A percentile compares a stretch with the other conserved stretches of the same genome.
phyloP scores from a whole-genome alignment of 2,329 filamentous ascomycete genomes.

The Podosphaera xanthii region DNA sequence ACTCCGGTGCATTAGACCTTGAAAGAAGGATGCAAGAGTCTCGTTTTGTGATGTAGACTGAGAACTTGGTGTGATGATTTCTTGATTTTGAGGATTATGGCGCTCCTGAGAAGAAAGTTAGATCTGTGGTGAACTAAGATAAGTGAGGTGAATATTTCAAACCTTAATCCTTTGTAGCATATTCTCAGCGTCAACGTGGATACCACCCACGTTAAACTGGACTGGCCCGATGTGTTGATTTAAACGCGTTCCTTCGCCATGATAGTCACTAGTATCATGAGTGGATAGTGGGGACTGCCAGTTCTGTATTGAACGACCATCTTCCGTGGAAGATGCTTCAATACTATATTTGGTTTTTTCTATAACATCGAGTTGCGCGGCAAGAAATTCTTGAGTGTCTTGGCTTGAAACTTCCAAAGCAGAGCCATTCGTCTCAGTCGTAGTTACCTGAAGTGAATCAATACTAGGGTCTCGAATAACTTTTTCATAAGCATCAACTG shows the following conservation, averaged over 20 bases:
- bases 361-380: slow-evolving; percentile 50
- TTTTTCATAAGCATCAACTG: slow-evolving; percentile 54
- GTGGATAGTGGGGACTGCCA: slow-evolving; percentile 6
- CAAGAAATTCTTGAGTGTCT: slow-evolving; percentile 58
- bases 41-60: slow-evolving; percentile 26
- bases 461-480: slow-evolving; percentile 55
- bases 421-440: slow-evolving; percentile 19
- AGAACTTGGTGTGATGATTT: slow-evolving; percentile 12
- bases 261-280: slow-evolving; percentile 9
- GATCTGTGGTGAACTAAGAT: neutral
- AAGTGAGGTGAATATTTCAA: slow-evolving; percentile 9
- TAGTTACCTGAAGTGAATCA: slow-evolving; percentile 32
- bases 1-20: slow-evolving; percentile 30
- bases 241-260: slow-evolving; percentile 11
- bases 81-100: slow-evolving; percentile 15
- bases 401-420: slow-evolving; percentile 36
- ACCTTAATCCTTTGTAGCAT: slow-evolving; percentile 77
- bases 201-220: slow-evolving; percentile 95
- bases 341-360: slow-evolving; percentile 35
- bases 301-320: slow-evolving; percentile 9
- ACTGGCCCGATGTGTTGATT: slow-evolving; percentile 73
- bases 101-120: slow-evolving; percentile 12
- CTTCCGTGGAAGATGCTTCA: slow-evolving; percentile 19
- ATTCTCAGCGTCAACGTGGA: slow-evolving; percentile 85
- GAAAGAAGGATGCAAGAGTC: slow-evolving; percentile 35